phyloP scores from a whole-genome alignment of 208 protist genomes.

The Acanthamoeba quina region DNA sequence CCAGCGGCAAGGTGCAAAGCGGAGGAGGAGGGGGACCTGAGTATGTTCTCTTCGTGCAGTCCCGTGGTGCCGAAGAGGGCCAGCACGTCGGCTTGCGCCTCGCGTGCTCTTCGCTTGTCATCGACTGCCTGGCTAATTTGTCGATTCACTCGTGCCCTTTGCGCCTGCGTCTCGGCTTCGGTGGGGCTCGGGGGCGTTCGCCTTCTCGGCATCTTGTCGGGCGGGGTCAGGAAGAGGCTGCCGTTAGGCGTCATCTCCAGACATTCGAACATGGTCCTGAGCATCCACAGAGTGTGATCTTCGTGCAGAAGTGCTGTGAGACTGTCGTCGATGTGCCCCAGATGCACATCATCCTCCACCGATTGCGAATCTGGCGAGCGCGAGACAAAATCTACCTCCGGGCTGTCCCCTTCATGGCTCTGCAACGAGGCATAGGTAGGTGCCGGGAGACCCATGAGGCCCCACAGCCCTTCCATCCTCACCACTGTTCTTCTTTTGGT shows the following conservation, averaged over 20 bases:
- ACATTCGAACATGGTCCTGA: slow-evolving; percentile 3
- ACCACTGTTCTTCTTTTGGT: neutral
- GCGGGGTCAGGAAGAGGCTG: neutral
- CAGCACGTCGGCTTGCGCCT: neutral
- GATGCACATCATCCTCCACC: neutral
- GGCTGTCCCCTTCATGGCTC: neutral
- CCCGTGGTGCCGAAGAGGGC: neutral
- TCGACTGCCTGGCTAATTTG: neutral
- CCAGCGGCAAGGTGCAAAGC: neutral
- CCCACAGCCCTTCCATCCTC: neutral
- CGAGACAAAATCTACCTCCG: neutral
- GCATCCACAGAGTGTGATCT: neutral
- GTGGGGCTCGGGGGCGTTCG: neutral
- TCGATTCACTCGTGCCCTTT: neutral
- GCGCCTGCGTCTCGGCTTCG: neutral
- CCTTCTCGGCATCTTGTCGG: neutral
- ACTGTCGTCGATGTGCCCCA: neutral
- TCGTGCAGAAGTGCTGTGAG: neutral
- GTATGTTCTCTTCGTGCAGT: slow-evolving; percentile 15
- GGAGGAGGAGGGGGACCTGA: neutral
- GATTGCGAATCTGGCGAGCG: neutral
- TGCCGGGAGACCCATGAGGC: neutral
- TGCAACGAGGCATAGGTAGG: neutral
- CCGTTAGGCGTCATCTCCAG: slow-evolving; percentile 23
- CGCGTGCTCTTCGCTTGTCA: neutral